A percentile compares a stretch with the other conserved stretches of the same genome.
phyloP scores from a whole-genome alignment of 2,329 filamentous ascomycete genomes.

The Diaporthe vaccinii region DNA sequence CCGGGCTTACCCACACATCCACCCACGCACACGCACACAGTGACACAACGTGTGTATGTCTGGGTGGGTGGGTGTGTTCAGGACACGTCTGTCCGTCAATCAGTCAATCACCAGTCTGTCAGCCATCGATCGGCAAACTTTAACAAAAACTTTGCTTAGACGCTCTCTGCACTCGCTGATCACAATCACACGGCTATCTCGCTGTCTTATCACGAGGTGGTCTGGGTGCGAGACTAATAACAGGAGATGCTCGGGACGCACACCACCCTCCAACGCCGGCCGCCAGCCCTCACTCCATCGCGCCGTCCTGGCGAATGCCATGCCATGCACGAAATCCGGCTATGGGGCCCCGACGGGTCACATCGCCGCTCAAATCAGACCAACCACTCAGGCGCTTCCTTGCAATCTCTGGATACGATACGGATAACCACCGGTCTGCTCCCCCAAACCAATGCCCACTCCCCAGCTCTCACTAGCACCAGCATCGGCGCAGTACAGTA shows the following conservation, averaged over 20 bases:
- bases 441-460: slow-evolving; percentile 17
- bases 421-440: slow-evolving; percentile 24
- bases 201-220: slow-evolving; percentile 31
- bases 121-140: slow-evolving; percentile 29
- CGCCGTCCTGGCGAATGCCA: slow-evolving; percentile 29
- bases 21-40: background rate
- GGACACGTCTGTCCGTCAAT: slow-evolving; percentile 10
- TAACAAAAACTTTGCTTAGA: slow-evolving; percentile 34
- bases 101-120: slow-evolving; percentile 18
- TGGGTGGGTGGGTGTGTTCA: background rate
- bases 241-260: slow-evolving; percentile 8
- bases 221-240: slow-evolving; percentile 16
- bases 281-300: slow-evolving; percentile 16
- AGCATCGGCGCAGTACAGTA: slow-evolving; percentile 28
- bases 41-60: background rate
- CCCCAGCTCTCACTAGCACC: slow-evolving; percentile 20
- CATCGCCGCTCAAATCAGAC: slow-evolving; percentile 29
- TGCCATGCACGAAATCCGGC: slow-evolving; percentile 33
- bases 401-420: slow-evolving; percentile 41
- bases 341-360: slow-evolving; percentile 29
- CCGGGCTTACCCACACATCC: background rate
- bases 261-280: slow-evolving; percentile 13
- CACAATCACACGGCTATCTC: slow-evolving; percentile 32
- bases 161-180: slow-evolving; percentile 32
- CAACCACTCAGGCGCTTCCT: slow-evolving; percentile 22